Evolutionary conservation across 2,329 filamentous ascomycete genomes (phyloP).

Genomic region (Tolypocladium capitatum): DNA sequence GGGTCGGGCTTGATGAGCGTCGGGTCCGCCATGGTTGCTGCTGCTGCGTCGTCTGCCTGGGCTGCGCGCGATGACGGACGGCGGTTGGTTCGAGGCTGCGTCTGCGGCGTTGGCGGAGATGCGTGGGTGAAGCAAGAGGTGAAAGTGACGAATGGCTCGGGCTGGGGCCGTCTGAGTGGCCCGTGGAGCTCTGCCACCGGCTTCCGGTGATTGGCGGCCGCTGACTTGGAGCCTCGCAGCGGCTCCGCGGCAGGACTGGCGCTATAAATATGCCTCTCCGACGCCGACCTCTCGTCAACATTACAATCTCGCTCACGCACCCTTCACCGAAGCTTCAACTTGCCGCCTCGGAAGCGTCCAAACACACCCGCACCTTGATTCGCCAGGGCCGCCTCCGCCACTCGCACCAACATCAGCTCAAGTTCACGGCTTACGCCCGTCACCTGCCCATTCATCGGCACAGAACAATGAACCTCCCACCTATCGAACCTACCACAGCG

Average conservation of each 20-base stretch:
- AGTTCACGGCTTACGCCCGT: not conserved
- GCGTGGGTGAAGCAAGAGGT: not conserved
- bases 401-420: not conserved
- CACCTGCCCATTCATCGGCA: not conserved
- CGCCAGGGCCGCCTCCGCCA: not conserved
- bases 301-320: not conserved
- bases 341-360: not conserved
- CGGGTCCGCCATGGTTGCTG: constrained; percentile 11
- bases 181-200: not conserved
- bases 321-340: not conserved
- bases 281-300: not conserved
- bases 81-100: too few relatives aligned
- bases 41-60: not conserved
- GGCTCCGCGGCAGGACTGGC: not conserved
- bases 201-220: not conserved
- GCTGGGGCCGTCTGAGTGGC: not conserved
- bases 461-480: not conserved
- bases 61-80: not conserved
- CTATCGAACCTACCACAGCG: not conserved
- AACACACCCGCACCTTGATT: too few relatives aligned
- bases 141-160: not conserved
- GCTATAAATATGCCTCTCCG: not conserved
- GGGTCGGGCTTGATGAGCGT: constrained; percentile 35
- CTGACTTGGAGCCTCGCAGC: not conserved
- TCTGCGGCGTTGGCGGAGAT: not conserved